phyloP scores from a whole-genome alignment of 2,329 filamentous ascomycete genomes.

The Exophiala alcalophila region DNA sequence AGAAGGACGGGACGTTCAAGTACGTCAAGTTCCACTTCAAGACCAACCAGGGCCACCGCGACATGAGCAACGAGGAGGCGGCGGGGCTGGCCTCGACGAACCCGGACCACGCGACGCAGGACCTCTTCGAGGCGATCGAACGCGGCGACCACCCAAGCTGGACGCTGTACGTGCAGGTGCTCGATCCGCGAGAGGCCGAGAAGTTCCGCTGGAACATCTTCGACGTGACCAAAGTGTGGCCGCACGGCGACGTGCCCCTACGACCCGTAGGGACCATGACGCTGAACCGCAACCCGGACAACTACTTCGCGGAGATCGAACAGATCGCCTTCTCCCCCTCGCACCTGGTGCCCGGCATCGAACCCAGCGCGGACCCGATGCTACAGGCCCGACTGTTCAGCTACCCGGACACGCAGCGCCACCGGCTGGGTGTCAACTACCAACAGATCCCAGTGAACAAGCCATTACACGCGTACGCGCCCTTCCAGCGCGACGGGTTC shows the following conservation, averaged over 20 bases:
- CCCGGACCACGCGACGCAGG: conserved; percentile 56
- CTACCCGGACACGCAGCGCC: conserved; percentile 54
- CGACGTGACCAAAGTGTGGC: conserved; percentile 69
- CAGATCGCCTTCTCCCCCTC: conserved; percentile 65
- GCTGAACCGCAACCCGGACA: conserved; percentile 52
- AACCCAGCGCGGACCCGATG: conserved; percentile 61
- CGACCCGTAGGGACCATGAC: conserved; percentile 52
- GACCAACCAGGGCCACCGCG: conserved; percentile 61
- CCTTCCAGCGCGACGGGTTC: conserved; percentile 49
- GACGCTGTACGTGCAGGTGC: conserved; percentile 62
- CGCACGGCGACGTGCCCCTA: conserved; percentile 60
- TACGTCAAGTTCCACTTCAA: conserved; percentile 65
- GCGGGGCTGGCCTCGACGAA: conserved; percentile 53
- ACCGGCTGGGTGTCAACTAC: conserved; percentile 43
- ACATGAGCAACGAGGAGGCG: conserved; percentile 58
- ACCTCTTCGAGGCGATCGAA: conserved; percentile 63
- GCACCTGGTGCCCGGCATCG: conserved; percentile 62
- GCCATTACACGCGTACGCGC: conserved; percentile 44
- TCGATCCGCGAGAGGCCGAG: conserved; percentile 61
- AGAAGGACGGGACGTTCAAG: conserved; percentile 62
- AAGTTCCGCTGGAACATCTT: conserved; percentile 63
- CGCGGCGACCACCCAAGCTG: conserved; percentile 61
- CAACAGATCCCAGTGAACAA: conserved; percentile 40
- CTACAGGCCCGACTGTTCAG: conserved; percentile 60
- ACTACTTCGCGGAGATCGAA: conserved; percentile 67